Conservation (phyloP, 2,329 filamentous ascomycete species). For the Cryphonectria radicalis region DNA sequence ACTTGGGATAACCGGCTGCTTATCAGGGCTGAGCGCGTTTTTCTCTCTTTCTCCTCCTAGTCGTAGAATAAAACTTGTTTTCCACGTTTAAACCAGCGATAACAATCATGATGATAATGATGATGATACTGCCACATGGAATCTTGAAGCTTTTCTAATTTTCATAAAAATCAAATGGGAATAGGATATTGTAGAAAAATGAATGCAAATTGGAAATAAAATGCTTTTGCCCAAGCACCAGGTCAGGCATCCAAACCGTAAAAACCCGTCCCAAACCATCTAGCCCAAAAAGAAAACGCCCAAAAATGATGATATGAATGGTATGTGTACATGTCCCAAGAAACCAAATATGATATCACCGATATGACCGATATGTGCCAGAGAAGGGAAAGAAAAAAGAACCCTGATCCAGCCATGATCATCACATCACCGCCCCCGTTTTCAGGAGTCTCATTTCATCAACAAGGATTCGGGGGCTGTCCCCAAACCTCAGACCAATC, state of each 20-base stretch:
- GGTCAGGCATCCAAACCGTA: conserved; percentile 6
- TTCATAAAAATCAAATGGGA: neutral
- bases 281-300: conserved; percentile 7
- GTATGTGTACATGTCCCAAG: neutral
- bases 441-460: neutral
- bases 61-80: neutral
- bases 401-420: neutral
- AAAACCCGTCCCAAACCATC: neutral
- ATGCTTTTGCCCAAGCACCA: conserved; percentile 11
- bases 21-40: neutral
- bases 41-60: neutral
- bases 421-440: neutral
- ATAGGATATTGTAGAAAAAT: neutral
- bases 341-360: conserved; percentile 9
- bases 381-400: neutral
- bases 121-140: neutral
- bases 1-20: neutral
- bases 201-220: neutral
- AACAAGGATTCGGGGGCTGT: neutral
- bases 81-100: neutral
- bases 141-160: neutral
- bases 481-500: neutral
- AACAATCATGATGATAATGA: neutral
- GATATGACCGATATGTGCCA: conserved; percentile 2
- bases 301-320: neutral